Conservation (phyloP, 2,329 filamentous ascomycete species). For the Penicillium hordei region DNA sequence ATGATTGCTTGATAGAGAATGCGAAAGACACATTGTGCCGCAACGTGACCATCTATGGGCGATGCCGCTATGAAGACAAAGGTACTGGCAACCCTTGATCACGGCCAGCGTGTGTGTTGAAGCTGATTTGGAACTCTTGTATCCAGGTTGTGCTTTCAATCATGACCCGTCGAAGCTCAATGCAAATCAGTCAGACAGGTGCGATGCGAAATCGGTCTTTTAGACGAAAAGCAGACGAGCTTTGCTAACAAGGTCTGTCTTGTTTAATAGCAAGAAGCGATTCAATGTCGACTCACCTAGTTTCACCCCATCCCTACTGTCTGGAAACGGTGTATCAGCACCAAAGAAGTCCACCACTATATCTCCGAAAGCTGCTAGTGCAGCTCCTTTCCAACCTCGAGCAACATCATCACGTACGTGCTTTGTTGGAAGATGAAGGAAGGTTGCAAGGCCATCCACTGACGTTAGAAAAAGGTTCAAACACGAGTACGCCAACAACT, state of each 20-base stretch:
- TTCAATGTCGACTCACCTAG: constrained; percentile 95
- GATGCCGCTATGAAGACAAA: constrained; percentile 88
- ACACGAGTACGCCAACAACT: constrained; percentile 40
- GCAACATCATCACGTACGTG: constrained; percentile 41
- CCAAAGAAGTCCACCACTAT: constrained; percentile 70
- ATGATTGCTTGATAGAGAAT: constrained; percentile 56
- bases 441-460: constrained; percentile 14
- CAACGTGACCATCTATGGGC: constrained; percentile 89
- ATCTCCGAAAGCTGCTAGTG: constrained; percentile 85
- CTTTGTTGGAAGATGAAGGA: neutral
- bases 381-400: constrained; percentile 60
- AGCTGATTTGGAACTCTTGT: constrained; percentile 14
- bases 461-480: constrained; percentile 38
- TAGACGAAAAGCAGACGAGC: neutral
- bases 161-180: constrained; percentile 71
- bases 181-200: constrained; percentile 44
- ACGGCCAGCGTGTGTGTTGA: neutral
- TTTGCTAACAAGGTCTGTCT: constrained; percentile 20
- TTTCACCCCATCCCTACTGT: constrained; percentile 69
- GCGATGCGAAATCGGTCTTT: constrained; percentile 9
- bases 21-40: constrained; percentile 85
- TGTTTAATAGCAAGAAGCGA: constrained; percentile 58
- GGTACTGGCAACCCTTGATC: constrained; percentile 45
- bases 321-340: constrained; percentile 39
- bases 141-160: constrained; percentile 73